Evolutionary conservation across 208 protist genomes (phyloP), one percentile per base, ranked within the genome.

Genomic region (Herpetomonas tarakana): DNA sequence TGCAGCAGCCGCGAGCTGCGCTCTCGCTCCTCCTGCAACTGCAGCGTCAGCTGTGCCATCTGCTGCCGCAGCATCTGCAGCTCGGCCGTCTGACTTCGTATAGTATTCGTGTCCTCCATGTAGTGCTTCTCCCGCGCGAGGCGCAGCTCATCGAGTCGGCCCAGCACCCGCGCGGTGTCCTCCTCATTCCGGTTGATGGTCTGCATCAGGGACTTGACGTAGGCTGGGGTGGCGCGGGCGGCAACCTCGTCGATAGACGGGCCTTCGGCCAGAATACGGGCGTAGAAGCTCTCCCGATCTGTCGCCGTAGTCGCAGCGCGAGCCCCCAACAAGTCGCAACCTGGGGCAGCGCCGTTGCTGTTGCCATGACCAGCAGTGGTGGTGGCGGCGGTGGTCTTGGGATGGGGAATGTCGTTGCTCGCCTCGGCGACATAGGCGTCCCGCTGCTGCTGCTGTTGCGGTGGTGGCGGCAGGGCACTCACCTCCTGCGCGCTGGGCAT

Each of bases 21-120:
- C 73, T 90, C 86, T 3, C 74, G 76, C 52, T 85, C 77, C 58
- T 91, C 80, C 61, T 87, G 83, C n/a, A 90, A 63, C 58, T 78
- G 65, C 30, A 86, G 55, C 1, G 68, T 65, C 12, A 58, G 61
- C 28, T 78, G 66, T 3, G 79, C 61, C 3, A 76, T 45, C 25
- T 78, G 71, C 59, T 83, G 65, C 7, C 62, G 72, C 11, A 82
- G 71, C 19, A 57, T 18, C 24, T 77, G 68, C 55, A 81, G 62
- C 38, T 71, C 77, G 22, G 49, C 63, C 55, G 75, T 77, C 7
- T 73, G 69, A 22, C 61, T 54, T 24, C 52, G 66, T 24, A 63
- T 53, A 7, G 62, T 70, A 14, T 41, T 31, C 16, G 65, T 52
- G 38, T 77, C 59, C 2, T 78, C 69, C 9, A 52, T 54, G 30